Conservation (phyloP, 2,329 filamentous ascomycete species). For the Drechslerella coelobrocha region DNA sequence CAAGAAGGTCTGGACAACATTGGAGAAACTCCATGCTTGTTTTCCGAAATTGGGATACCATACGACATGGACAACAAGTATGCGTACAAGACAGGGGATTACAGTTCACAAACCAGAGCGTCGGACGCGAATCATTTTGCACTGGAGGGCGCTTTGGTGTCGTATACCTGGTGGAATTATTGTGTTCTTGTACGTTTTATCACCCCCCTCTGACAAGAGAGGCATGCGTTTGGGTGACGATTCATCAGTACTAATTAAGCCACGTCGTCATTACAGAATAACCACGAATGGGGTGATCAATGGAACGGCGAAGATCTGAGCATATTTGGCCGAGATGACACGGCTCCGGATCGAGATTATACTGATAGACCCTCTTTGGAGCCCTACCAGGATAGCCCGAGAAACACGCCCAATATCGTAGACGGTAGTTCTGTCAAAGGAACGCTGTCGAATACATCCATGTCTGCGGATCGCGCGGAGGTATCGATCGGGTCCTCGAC, state of each 20-base stretch:
- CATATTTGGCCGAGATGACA: constrained; percentile 85
- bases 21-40: constrained; percentile 78
- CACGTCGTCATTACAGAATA: constrained; percentile 67
- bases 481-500: constrained; percentile 62
- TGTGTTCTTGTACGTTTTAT: constrained; percentile 67
- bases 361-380: constrained; percentile 14
- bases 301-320: constrained; percentile 99
- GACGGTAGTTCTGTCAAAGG: constrained; percentile 53
- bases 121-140: constrained; percentile 97
- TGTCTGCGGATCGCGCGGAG: constrained; percentile 52
- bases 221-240: too few species aligned
- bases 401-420: constrained; percentile 46
- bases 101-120: constrained; percentile 86
- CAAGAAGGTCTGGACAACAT: constrained; percentile 78
- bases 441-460: constrained; percentile 72
- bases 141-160: constrained; percentile 82
- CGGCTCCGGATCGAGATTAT: constrained; percentile 58
- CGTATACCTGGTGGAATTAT: constrained; percentile 91
- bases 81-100: constrained; percentile 94
- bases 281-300: constrained; percentile 85
- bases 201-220: not conserved
- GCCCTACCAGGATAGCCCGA: constrained; percentile 39
- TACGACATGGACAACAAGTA: constrained; percentile 98
- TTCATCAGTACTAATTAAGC: constrained; percentile 51
- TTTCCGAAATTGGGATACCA: constrained; percentile 96